Percentiles rank a stretch among this genome's conserved stretches.
Conservation (phyloP, 2,329 filamentous ascomycete genomes). For the Didymella sp. region DNA sequence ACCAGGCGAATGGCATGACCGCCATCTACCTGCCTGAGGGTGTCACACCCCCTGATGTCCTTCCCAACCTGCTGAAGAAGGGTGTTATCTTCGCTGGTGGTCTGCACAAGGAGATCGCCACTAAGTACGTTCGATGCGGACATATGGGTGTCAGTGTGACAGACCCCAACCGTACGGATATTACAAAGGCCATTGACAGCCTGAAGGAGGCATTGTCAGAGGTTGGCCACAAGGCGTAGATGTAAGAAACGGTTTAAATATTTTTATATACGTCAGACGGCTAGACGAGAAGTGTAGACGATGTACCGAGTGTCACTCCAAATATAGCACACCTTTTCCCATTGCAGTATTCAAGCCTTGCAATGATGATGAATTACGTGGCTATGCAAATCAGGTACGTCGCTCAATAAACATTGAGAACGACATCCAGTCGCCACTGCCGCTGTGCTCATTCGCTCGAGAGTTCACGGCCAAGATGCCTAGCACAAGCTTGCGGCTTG, state of each 20-base stretch:
- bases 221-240: conserved; percentile 65
- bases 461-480: conserved; percentile 7
- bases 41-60: conserved; percentile 78
- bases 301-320: background rate
- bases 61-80: conserved; percentile 84
- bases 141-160: conserved; percentile 97
- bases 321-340: background rate
- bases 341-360: background rate
- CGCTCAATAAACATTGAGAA: background rate
- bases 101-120: conserved; percentile 92
- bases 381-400: background rate
- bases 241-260: background rate
- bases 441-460: background rate
- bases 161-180: conserved; percentile 78
- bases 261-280: conserved; percentile 5
- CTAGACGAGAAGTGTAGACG: background rate
- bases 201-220: conserved; percentile 77
- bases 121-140: conserved; percentile 93
- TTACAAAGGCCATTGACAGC: conserved; percentile 82
- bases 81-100: conserved; percentile 95
- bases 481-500: conserved; percentile 6
- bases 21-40: conserved; percentile 93
- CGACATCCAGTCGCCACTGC: background rate
- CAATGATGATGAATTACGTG: background rate
- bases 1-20: conserved; percentile 97